These are phyloP conservation scores for Colletotrichum cordylinicola DNA, from an alignment of 2,329 filamentous ascomycete species.

Conservation along the genomic window DNA sequence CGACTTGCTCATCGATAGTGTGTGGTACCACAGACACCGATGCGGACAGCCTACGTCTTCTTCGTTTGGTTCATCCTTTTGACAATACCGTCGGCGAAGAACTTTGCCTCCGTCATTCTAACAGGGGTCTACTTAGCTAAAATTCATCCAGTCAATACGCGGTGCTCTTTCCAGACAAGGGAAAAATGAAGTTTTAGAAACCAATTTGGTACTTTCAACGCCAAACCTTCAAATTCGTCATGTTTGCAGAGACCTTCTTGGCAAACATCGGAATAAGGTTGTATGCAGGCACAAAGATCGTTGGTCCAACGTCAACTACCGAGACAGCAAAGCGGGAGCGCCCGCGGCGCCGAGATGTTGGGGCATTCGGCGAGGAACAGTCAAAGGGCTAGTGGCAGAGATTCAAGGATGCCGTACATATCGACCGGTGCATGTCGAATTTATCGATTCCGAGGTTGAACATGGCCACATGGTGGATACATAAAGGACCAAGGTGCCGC, in stretches of 20 bases:
- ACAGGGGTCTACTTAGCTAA: not conserved
- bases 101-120: not conserved
- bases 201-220: not conserved
- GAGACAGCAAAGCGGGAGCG: not conserved
- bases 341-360: not conserved
- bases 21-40: not conserved
- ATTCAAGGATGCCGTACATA: not conserved
- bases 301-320: not conserved
- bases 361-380: not conserved
- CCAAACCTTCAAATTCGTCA: not conserved
- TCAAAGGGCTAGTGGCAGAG: not conserved
- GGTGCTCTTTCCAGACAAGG: not conserved
- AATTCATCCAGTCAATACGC: not conserved
- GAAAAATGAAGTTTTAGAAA: not conserved
- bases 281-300: not conserved
- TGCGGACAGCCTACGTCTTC: not conserved
- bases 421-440: not conserved
- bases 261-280: not conserved
- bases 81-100: too few species aligned
- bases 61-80: too few species aligned
- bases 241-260: not conserved
- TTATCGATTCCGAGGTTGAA: not conserved
- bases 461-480: not conserved
- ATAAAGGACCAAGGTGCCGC: not conserved
- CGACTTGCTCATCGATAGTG: not conserved